These are phyloP conservation scores for Metschnikowia borealis DNA, from an alignment of 805 yeast species.

Conservation along the genomic window DNA sequence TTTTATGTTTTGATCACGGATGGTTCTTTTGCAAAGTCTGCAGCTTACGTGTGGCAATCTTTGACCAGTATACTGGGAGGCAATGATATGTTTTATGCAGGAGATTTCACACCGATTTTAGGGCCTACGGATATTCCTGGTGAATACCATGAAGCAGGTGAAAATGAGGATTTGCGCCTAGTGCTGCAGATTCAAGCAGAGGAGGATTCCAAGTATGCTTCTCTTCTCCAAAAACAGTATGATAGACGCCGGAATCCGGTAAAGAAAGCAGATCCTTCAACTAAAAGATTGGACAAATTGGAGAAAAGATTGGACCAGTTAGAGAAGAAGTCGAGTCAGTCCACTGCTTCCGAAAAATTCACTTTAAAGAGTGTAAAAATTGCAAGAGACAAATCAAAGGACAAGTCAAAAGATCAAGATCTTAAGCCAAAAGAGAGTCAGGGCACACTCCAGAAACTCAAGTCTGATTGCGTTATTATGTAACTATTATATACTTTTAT, in stretches of 20 bases:
- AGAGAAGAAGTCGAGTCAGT: too few species aligned
- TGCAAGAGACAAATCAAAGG: not conserved
- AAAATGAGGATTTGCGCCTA: constrained; percentile 18
- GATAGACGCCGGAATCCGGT: constrained; percentile 8
- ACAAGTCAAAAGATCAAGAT: not conserved
- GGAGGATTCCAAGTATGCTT: constrained; percentile 52
- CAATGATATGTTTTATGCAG: constrained; percentile 67
- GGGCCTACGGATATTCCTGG: constrained; percentile 18
- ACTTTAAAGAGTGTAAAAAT: too few species aligned
- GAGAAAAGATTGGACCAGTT: not conserved
- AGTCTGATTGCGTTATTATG: not conserved
- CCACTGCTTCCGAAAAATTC: too few species aligned
- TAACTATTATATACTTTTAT: not conserved
- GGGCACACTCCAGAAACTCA: not conserved
- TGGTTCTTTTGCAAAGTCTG: constrained; percentile 47
- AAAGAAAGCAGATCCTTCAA: not conserved
- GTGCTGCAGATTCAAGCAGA: constrained; percentile 52
- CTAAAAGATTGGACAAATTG: too few species aligned
- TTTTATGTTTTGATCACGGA: constrained; percentile 74
- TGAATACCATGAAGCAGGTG: constrained; percentile 2
- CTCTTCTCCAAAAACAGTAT: constrained; percentile 37
- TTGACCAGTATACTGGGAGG: constrained; percentile 62
- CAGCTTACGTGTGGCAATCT: constrained; percentile 75
- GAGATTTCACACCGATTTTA: constrained; percentile 51
- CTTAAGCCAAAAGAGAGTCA: not conserved